Conservation (phyloP, 1,139 yeast genomes). For the Yamadazyma kanchanaburiensis region DNA sequence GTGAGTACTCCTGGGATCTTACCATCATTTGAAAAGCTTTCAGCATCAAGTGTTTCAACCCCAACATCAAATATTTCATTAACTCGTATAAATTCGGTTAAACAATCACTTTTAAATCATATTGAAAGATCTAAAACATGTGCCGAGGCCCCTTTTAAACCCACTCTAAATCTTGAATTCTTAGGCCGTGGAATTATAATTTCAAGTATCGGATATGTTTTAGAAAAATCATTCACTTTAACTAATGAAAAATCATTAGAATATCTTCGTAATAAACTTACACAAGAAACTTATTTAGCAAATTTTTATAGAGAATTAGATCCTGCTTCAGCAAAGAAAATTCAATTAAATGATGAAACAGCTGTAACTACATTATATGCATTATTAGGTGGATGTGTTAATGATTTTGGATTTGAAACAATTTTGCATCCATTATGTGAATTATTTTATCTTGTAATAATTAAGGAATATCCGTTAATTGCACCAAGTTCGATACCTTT, state of each 20-base stretch:
- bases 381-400: conserved; percentile 65
- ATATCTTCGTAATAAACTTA: conserved; percentile 53
- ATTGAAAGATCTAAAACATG: conserved; percentile 69
- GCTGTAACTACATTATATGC: conserved; percentile 53
- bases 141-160: conserved; percentile 42
- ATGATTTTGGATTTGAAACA: conserved; percentile 76
- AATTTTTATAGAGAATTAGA: conserved; percentile 51
- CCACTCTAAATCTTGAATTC: conserved; percentile 45
- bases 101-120: conserved; percentile 28
- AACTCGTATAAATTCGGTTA: conserved; percentile 14
- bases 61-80: background rate
- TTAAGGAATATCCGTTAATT: conserved; percentile 63
- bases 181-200: conserved; percentile 57
- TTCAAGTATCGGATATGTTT: conserved; percentile 55
- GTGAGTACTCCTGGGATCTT: conserved; percentile 7
- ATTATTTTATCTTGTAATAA: conserved; percentile 59
- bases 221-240: conserved; percentile 47
- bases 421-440: conserved; percentile 63
- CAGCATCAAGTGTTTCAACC: conserved; percentile 2
- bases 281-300: conserved; percentile 41
- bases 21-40: conserved; percentile 8
- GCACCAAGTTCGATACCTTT: conserved; percentile 40
- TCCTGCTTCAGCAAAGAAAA: conserved; percentile 28
- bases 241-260: conserved; percentile 43
- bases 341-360: conserved; percentile 35